phyloP scores from a whole-genome alignment of 805 yeast genomes.

The Candida sithepensis region DNA sequence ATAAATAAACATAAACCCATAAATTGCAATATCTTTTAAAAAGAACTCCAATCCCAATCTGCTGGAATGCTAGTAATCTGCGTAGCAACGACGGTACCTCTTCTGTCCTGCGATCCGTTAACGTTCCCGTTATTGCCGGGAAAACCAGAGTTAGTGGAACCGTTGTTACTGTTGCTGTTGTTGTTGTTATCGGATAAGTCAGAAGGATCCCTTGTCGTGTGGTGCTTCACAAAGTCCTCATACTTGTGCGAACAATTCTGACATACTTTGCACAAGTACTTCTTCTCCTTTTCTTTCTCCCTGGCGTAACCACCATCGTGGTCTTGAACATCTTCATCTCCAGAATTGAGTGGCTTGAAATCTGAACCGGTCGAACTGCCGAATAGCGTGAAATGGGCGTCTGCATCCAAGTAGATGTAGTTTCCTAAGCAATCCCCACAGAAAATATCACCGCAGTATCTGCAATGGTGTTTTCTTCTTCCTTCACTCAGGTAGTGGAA shows the following conservation, averaged over 20 bases:
- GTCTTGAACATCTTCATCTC: conserved; percentile 14
- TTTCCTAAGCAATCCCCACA: conserved; percentile 36
- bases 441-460: conserved; percentile 39
- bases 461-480: conserved; percentile 41
- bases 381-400: conserved; percentile 34
- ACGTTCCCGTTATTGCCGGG: not conserved
- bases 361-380: conserved; percentile 17
- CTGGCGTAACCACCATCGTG: conserved; percentile 13
- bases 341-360: not conserved
- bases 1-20: too few relatives aligned
- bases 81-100: conserved; percentile 14
- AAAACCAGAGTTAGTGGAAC: not conserved
- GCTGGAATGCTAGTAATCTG: conserved; percentile 28
- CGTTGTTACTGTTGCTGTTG: conserved; percentile 11
- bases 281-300: conserved; percentile 15
- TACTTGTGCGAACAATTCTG: conserved; percentile 31
- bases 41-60: conserved; percentile 40
- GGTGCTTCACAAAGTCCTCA: conserved; percentile 31
- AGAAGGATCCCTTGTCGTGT: conserved; percentile 26
- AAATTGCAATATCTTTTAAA: too few relatives aligned
- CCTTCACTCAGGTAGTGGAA: conserved; percentile 75
- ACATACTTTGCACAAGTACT: conserved; percentile 34
- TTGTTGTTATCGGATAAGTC: conserved; percentile 9
- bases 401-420: conserved; percentile 31
- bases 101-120: conserved; percentile 6